Base-by-base conservation (phyloP, 306 rosid species). In the Chamaecrista fasciculata region DNA sequence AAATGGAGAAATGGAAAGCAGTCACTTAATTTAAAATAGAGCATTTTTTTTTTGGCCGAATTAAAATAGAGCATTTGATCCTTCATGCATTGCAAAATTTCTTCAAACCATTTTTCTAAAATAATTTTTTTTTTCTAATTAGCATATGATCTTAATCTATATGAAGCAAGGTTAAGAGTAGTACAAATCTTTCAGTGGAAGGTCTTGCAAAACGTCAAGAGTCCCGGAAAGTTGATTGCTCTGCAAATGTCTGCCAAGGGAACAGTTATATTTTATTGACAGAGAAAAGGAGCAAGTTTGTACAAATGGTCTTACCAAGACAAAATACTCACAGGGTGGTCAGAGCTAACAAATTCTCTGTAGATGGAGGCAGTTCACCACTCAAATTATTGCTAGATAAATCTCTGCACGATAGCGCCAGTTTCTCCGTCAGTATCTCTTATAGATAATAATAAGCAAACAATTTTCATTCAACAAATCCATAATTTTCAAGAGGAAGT, bases 271-370 rank as follows among this genome's bases (percentile, higher is more conserved):
- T 67, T 50, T 44, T 40, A 33, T 4, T 67, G 51, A 58, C 21
- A 18, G 9, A 52, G 48, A 78, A 50, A 66, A 6, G 58, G 51
- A 51, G 56, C 19, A 50, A 31, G 46, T 67, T 62, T 36, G 68
- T 49, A 44, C 23, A 62, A 16, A 40, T 77, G 59, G 65, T 25
- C 55, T 67, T 74, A 31, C 60, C 26, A 70, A 80, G 76, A 79
- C 57, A 80, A 76, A 77, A 81, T 83, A 89, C 99, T 85, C 73
- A 95, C 99, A 95, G 84, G 69, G 95, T 79, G 82, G 91, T 91
- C 72, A 91, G 10, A 74, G 89, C 43, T 64, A 72, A 75, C 82
- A 89, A 71, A 56, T 77, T 86, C 69, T 52, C 78, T 42, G 86
- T 55, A 37, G 99, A 95, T 47, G 91, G 86, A 76, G 99, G 99